phyloP scores from a whole-genome alignment of 192 early-diverging fungal genomes.

The Umbelopsis sp. region DNA sequence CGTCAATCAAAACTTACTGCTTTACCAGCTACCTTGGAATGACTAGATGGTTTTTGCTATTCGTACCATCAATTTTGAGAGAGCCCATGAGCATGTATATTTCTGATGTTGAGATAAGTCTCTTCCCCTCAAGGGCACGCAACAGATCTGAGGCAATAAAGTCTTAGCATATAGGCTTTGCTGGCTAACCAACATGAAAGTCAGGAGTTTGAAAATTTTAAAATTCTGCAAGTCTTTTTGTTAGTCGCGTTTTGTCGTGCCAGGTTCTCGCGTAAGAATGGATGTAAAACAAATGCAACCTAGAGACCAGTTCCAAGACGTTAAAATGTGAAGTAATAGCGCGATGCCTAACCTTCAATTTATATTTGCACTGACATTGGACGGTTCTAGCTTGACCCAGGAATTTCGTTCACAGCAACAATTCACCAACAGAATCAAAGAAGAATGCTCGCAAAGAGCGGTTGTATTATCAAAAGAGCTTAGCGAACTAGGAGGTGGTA shows the following conservation, averaged over 20 bases:
- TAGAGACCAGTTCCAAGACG: background rate
- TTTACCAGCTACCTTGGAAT: too few relatives aligned
- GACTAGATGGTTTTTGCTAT: too few relatives aligned
- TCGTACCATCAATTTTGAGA: too few relatives aligned
- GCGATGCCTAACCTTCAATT: too few relatives aligned
- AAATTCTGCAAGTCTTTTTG: background rate
- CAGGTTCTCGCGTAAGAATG: background rate
- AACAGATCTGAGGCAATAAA: too few relatives aligned
- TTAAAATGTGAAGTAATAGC: background rate
- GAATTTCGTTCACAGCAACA: background rate
- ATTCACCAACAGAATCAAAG: background rate
- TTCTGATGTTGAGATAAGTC: too few relatives aligned
- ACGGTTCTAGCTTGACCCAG: background rate
- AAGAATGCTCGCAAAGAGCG: conserved; percentile 10
- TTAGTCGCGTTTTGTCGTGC: background rate
- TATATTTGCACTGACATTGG: background rate
- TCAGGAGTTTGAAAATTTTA: background rate
- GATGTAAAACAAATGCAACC: background rate
- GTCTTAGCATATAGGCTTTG: too few relatives aligned
- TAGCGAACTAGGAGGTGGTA: background rate
- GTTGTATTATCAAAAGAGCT: background rate
- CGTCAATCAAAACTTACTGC: too few relatives aligned
- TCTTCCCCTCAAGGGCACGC: too few relatives aligned
- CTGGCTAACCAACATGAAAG: too few relatives aligned
- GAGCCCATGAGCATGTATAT: too few relatives aligned